These are phyloP conservation scores for Gyromitra esculenta DNA, from an alignment of 2,329 filamentous ascomycete species.

Conservation along the genomic window DNA sequence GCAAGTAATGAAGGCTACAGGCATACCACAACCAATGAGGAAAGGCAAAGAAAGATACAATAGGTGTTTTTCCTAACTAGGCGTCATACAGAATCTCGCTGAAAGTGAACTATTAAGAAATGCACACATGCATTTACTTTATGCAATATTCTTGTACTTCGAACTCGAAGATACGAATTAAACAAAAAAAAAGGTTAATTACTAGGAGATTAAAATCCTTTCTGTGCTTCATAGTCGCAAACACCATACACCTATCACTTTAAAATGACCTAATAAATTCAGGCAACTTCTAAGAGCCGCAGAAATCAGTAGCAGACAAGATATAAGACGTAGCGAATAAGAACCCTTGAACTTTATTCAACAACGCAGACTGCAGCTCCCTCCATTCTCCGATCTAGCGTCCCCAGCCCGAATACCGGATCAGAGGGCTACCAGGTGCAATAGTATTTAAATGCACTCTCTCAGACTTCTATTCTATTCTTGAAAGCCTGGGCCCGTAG, in stretches of 20 bases:
- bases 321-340: constrained; percentile 48
- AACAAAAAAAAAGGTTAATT: too few species aligned
- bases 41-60: constrained; percentile 12
- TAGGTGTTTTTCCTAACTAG: background rate
- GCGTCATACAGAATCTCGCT: background rate
- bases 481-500: constrained; percentile 22
- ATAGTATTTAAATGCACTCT: constrained; percentile 49
- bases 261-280: constrained; percentile 5
- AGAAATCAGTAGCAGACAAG: constrained; percentile 25
- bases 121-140: too few species aligned
- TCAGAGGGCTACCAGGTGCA: constrained; percentile 29
- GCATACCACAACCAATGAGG: constrained; percentile 33
- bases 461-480: constrained; percentile 22
- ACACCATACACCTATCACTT: constrained; percentile 2
- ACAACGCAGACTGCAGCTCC: constrained; percentile 46
- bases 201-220: background rate
- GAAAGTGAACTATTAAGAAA: background rate
- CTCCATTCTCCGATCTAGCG: constrained; percentile 33
- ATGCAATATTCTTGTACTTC: too few species aligned
- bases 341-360: constrained; percentile 37
- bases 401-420: constrained; percentile 38
- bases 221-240: background rate
- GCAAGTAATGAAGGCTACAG: constrained; percentile 7
- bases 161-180: too few species aligned
- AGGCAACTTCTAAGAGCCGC: constrained; percentile 1